A percentile compares a stretch with the other conserved stretches of the same genome.
These are phyloP conservation scores for Myxozyma melibiosi DNA, from an alignment of 805 yeast species.

Conservation along the genomic window DNA sequence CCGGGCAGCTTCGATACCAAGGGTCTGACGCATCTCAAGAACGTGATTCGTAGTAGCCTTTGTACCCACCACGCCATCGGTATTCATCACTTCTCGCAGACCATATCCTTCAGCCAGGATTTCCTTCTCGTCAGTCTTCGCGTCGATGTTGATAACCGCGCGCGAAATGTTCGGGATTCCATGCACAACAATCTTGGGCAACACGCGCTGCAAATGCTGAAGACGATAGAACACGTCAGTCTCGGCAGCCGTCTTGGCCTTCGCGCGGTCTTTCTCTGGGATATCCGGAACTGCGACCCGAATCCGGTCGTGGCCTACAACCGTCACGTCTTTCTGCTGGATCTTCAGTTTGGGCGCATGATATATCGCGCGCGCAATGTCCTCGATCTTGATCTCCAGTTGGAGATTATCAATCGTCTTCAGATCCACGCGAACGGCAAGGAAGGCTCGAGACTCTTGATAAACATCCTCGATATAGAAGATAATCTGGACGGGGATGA, in stretches of 20 bases:
- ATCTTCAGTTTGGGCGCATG: conserved; percentile 90
- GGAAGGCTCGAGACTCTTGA: conserved; percentile 71
- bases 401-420: conserved; percentile 86
- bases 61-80: conserved; percentile 92
- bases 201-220: conserved; percentile 82
- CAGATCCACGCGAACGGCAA: conserved; percentile 80
- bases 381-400: conserved; percentile 82
- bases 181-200: conserved; percentile 87
- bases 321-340: conserved; percentile 65
- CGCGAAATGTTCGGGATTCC: conserved; percentile 90
- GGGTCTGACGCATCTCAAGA: conserved; percentile 80
- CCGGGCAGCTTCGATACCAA: conserved; percentile 98
- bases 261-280: conserved; percentile 36
- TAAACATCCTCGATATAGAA: conserved; percentile 93
- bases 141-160: conserved; percentile 92
- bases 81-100: conserved; percentile 90
- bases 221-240: conserved; percentile 77
- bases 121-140: conserved; percentile 79
- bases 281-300: conserved; percentile 32
- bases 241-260: conserved; percentile 27
- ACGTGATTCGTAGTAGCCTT: conserved; percentile 90
- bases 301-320: conserved; percentile 65
- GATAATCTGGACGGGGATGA: conserved; percentile 51
- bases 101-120: conserved; percentile 98
- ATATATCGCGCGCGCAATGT: conserved; percentile 79